These are phyloP conservation scores for Saccharomyces paradoxus DNA, from an alignment of 805 yeast species.

Conservation along the genomic window DNA sequence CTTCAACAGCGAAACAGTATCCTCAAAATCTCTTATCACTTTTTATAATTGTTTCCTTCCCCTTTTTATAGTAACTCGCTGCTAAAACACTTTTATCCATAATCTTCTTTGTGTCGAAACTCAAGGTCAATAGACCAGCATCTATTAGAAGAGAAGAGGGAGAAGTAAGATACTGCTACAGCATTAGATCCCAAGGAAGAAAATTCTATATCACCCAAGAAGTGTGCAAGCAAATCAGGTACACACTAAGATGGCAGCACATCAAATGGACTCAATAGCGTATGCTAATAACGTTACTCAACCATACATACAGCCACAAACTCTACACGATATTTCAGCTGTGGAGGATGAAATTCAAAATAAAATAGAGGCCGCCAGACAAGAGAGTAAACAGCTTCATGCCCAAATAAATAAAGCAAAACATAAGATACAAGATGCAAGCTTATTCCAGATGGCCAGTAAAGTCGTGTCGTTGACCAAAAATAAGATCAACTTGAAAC, in stretches of 20 bases:
- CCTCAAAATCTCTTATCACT: background rate
- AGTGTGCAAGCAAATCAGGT: background rate
- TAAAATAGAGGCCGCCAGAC: slow-evolving; percentile 33
- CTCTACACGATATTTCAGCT: slow-evolving; percentile 3
- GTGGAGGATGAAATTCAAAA: slow-evolving; percentile 22
- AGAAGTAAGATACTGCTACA: background rate
- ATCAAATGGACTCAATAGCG: background rate
- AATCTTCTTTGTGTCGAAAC: background rate
- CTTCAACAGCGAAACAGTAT: background rate
- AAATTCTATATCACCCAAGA: background rate
- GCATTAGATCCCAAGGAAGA: background rate
- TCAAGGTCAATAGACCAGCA: background rate
- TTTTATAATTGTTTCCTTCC: background rate
- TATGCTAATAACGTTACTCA: background rate
- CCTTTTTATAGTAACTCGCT: background rate
- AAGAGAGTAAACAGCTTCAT: slow-evolving; percentile 41
- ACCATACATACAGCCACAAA: slow-evolving; percentile 2
- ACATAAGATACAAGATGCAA: slow-evolving; percentile 38
- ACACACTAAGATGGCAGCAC: background rate
- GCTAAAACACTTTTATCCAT: background rate
- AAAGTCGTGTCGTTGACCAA: slow-evolving; percentile 16
- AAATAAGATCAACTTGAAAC: slow-evolving; percentile 27
- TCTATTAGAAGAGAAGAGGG: background rate
- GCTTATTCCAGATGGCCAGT: slow-evolving; percentile 34
- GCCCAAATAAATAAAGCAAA: slow-evolving; percentile 41